Base-by-base conservation (phyloP, 768 basidiomycete genomes). In the Hygrocybe coccinea region DNA sequence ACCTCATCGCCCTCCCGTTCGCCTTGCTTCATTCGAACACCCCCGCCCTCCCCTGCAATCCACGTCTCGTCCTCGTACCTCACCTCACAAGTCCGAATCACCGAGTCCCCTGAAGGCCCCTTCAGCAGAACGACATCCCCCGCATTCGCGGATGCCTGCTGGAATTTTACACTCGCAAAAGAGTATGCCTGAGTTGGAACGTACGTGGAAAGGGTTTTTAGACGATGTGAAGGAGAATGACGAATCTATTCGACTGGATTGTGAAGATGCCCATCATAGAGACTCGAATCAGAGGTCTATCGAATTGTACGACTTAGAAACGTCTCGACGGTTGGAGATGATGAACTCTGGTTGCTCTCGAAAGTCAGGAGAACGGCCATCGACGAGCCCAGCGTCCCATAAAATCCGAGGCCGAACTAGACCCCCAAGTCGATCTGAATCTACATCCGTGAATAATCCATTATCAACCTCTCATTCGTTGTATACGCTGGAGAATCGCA, bases 161-260 rank as follows among this genome's bases (percentile, higher is more conserved):
- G 34, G 34, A 5, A 9, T 6, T 21, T 5, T 51, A 15, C 50
- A 34, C 22, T n/a, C 36, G 35, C 35, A 51, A 14, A 33, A 35
- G 34, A 51, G 50, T 34, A 51, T 51, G 50, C 50, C 50, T 17
- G 64, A 68, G 52, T 56, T 69, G 39, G 69, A 71, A 53, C 57
- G 65, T 48, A 62, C 66, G 15, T 71, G 69, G 68, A 58, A 67
- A 45, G 62, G 61, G 5, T 69, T 70, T 37, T 55, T 70, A 17
- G 50, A 60, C n/a, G 68, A 67, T 33, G 59, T 60, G 6, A 56
- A 67, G 19, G 64, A 61, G 44, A 57, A 59, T 36, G 29, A 35
- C 29, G 56, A 59, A 8, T 59, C 50, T 11, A 46, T 58, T 43
- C 41, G 46, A 19, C 43, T 38, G 25, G 36, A 51, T 29, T 14